Evolutionary conservation across 352 stramenopile genomes (phyloP).

Genomic region (Globisporangium sylvaticum): DNA sequence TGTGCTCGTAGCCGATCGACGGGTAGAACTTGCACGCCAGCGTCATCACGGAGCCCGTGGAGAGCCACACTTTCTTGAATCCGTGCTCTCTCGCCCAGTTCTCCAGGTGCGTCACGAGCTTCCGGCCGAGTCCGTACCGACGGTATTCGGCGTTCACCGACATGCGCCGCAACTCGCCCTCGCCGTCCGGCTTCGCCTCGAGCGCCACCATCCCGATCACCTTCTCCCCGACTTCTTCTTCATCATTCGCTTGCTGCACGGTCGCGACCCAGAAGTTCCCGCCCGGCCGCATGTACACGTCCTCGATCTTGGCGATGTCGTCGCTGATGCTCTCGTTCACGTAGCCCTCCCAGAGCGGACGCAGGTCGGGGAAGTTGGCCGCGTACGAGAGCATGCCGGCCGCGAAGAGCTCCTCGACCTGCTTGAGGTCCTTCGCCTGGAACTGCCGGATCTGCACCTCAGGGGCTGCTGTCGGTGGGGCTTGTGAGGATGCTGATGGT

Average conservation of each 20-base stretch:
- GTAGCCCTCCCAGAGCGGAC: constrained; percentile 1
- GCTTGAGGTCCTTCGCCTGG: constrained; percentile 18
- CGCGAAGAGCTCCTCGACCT: constrained; percentile 14
- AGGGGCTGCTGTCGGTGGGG: not conserved
- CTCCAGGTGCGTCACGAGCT: constrained; percentile 26
- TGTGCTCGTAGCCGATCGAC: constrained; percentile 24
- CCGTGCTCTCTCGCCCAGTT: constrained; percentile 21
- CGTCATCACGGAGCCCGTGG: constrained; percentile 25
- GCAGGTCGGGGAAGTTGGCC: not conserved
- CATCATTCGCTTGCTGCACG: not conserved
- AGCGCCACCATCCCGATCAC: constrained; percentile 33
- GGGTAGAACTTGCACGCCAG: constrained; percentile 28
- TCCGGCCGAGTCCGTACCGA: constrained; percentile 25
- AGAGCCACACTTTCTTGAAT: constrained; percentile 26
- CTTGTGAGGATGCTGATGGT: not conserved
- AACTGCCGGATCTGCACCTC: constrained; percentile 23
- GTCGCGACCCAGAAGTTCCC: constrained; percentile 41
- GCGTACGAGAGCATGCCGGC: constrained; percentile 11
- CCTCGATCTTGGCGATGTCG: constrained; percentile 31
- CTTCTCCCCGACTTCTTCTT: not conserved
- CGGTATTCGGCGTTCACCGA: constrained; percentile 28
- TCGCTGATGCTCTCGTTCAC: constrained; percentile 9
- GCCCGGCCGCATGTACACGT: constrained; percentile 28
- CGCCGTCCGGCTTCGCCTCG: constrained; percentile 21
- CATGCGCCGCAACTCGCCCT: constrained; percentile 35